These are phyloP conservation scores for Marasmius sp. DNA, from an alignment of 1,284 basidiomycete species.

Conservation along the genomic window DNA sequence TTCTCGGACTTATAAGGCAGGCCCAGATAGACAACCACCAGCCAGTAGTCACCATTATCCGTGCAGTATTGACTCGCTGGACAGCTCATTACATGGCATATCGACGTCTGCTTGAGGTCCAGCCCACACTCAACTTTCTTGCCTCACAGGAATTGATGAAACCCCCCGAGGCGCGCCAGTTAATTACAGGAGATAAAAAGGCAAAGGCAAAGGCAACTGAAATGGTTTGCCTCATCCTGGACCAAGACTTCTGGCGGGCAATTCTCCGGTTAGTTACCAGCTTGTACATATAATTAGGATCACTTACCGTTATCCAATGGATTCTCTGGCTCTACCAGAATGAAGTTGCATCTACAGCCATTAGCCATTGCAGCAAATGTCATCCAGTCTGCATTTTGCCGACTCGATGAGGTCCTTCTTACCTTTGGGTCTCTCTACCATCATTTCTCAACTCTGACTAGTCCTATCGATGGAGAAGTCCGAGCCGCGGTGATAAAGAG, in stretches of 20 bases:
- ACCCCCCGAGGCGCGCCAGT: conserved; percentile 13
- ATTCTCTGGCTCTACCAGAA: no score
- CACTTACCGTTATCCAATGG: neutral
- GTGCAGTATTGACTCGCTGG: no score
- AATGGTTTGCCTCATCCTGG: conserved; percentile 25
- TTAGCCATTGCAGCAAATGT: conserved; percentile 40
- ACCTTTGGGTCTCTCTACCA: conserved; percentile 31
- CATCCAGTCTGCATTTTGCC: conserved; percentile 31
- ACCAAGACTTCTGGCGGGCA: conserved; percentile 26
- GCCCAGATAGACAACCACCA: conserved; percentile 7
- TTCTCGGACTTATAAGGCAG: conserved; percentile 20
- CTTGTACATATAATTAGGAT: neutral
- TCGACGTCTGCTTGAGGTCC: conserved; percentile 23
- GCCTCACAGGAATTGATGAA: conserved; percentile 14
- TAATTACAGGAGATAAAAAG: conserved; percentile 17
- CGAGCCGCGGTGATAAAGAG: conserved; percentile 19
- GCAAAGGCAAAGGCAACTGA: conserved; percentile 24
- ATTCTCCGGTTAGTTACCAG: conserved; percentile 19
- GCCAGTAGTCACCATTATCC: no score
- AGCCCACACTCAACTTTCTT: conserved; percentile 13
- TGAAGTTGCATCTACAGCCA: conserved; percentile 33
- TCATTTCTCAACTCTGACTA: conserved; percentile 11
- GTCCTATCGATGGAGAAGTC: neutral
- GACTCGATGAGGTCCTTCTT: conserved; percentile 37
- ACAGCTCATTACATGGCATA: conserved; percentile 31